These are phyloP conservation scores for Candida tunisiensis DNA, from an alignment of 1,139 yeast species.

Conservation along the genomic window DNA sequence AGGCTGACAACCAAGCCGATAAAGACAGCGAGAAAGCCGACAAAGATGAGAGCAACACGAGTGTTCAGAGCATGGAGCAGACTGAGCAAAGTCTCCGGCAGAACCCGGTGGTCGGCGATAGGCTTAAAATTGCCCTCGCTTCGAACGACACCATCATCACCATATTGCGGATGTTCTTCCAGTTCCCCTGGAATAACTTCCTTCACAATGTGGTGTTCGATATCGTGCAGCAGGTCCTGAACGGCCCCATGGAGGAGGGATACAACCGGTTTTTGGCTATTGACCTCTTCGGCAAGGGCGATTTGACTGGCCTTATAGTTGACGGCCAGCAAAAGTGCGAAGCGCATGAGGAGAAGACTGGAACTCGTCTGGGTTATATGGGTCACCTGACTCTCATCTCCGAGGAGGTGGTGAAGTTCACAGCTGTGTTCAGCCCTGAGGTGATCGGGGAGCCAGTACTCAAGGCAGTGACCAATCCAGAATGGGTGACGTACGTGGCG, in stretches of 20 bases:
- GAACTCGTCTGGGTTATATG: slow-evolving; percentile 82
- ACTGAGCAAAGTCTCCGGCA: slow-evolving; percentile 47
- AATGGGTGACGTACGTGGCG: slow-evolving; percentile 77
- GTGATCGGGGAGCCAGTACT: slow-evolving; percentile 44
- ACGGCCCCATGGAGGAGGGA: slow-evolving; percentile 89
- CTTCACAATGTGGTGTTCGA: slow-evolving; percentile 96
- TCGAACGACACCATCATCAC: slow-evolving; percentile 70
- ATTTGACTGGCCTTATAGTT: slow-evolving; percentile 62
- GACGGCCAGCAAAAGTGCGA: slow-evolving; percentile 69
- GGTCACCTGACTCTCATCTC: slow-evolving; percentile 93
- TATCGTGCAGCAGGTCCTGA: slow-evolving; percentile 87
- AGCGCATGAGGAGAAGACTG: slow-evolving; percentile 40
- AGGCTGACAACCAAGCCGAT: slow-evolving; percentile 4
- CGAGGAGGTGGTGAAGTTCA: slow-evolving; percentile 92
- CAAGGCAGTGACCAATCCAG: slow-evolving; percentile 34
- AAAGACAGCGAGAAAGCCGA: slow-evolving; percentile 3
- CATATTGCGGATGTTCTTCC: slow-evolving; percentile 69
- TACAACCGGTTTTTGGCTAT: slow-evolving; percentile 80
- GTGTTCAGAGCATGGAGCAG: too few species aligned
- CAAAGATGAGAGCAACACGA: slow-evolving; percentile 12
- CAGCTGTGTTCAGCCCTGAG: slow-evolving; percentile 52
- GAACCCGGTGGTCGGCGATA: slow-evolving; percentile 79
- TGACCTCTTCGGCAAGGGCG: slow-evolving; percentile 67
- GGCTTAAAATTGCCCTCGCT: slow-evolving; percentile 65
- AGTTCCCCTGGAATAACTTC: slow-evolving; percentile 95